Base-by-base conservation (phyloP, 2,329 filamentous ascomycete genomes). In the Neonectria sp. region DNA sequence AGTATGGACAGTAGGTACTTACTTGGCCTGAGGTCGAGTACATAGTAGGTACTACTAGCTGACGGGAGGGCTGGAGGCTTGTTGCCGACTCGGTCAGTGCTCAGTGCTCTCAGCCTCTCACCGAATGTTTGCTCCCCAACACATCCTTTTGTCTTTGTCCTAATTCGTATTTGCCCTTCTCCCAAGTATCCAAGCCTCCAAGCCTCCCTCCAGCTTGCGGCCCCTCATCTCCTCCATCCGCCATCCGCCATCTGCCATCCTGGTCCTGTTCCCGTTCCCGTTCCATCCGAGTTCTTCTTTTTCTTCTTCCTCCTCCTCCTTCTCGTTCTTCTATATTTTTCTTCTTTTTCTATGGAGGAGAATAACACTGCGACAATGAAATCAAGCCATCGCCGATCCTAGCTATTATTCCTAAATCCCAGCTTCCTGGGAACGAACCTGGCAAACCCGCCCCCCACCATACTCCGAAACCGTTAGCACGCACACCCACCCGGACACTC, bases 401-500 rank as follows among this genome's bases (percentile, higher is more conserved):
- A 49, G 27, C 40, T 35, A 21, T 48, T 35, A 35, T 35, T 4
- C 53, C 40, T 27, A 55, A 49, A 37, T 27, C 29, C 40, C 45
- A 53, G 49, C 35, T 48, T 37, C 35, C 51, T 51, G 33, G 40
- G 51, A 48, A 24, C 40, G 43, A 51, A 17, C 40, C 45, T 6
- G 25, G 17, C 48, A 37, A 46, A 37, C 15, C 15, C 11, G 27
- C 12, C 45, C 57, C 57, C 43, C n/a, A 37, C 31, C 51, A 24
- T 27, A 46, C 31, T 53, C 62, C 37, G 60, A 63, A 63, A 51
- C 60, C 52, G 61, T 59, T 53, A 53, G 59, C 59, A 62, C 60
- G 63, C 63, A 65, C 61, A 5, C 9, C 24, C 61, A 5, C 9
- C 24, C 60, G 63, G 60, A 65, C 61, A 24, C n/a, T 45, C 53